A percentile compares a stretch with the other conserved stretches of the same genome.
Conservation (phyloP, 139 green algal genomes). For the Tetradesmus obliquus region DNA sequence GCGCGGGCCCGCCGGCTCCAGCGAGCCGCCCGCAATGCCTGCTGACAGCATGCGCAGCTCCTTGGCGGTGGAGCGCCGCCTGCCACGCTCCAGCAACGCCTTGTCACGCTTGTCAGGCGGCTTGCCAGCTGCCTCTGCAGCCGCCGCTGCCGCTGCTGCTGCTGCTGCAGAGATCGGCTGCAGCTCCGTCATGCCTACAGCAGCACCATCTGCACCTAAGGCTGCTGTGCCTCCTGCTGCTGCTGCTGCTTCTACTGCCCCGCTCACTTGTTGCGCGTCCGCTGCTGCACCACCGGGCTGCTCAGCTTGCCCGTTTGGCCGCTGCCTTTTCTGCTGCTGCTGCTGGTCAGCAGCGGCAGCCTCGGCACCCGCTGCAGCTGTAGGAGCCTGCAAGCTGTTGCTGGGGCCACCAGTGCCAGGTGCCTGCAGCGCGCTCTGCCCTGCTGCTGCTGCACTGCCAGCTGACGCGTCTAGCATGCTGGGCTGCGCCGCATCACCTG, state of each 20-base stretch:
- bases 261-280: not conserved
- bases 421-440: not conserved
- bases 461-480: not conserved
- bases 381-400: not conserved
- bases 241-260: not conserved
- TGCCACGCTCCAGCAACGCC: not conserved
- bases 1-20: not conserved
- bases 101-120: not conserved
- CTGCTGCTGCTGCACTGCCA: not conserved
- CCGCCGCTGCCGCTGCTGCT: not conserved
- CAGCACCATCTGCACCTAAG: not conserved
- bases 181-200: not conserved
- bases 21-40: not conserved
- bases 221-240: not conserved
- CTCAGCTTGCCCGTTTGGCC: not conserved
- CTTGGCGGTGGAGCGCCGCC: slow-evolving; percentile 7
- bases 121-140: not conserved
- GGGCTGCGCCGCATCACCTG: not conserved
- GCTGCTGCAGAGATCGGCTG: not conserved
- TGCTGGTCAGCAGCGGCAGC: not conserved
- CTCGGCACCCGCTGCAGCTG: not conserved
- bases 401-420: not conserved
- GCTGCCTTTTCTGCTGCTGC: not conserved
- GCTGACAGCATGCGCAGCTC: slow-evolving; percentile 26
- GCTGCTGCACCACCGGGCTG: not conserved